These are phyloP conservation scores for Amanita polypyramis DNA, from an alignment of 768 basidiomycete genomes.

Conservation along the genomic window DNA sequence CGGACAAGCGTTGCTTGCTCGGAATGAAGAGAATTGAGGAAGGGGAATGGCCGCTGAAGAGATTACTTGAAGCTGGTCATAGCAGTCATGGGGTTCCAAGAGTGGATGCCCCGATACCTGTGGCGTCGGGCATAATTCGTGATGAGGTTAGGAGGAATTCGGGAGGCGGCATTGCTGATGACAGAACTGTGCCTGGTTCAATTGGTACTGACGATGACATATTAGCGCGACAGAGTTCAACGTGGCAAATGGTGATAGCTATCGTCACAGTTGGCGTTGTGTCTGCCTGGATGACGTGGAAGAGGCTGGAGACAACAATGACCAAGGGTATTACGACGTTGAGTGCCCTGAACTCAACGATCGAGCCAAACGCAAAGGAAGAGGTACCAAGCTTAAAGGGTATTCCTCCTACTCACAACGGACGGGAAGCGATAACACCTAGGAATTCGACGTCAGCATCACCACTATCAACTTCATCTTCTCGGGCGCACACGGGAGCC, in stretches of 20 bases:
- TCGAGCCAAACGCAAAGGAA: not conserved
- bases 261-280: slow-evolving; percentile 10
- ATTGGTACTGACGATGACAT: not conserved
- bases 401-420: not conserved
- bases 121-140: not conserved
- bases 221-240: not conserved
- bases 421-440: too few relatives aligned
- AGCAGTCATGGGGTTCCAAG: not conserved
- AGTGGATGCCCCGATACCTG: not conserved
- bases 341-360: not conserved
- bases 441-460: not conserved
- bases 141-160: slow-evolving; percentile 3
- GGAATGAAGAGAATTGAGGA: slow-evolving; percentile 8
- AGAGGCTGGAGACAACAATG: slow-evolving; percentile 4
- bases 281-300: slow-evolving; percentile 12
- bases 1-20: slow-evolving; percentile 3
- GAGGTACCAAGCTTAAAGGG: not conserved
- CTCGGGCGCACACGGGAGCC: not conserved
- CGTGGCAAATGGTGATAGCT: slow-evolving; percentile 9
- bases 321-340: slow-evolving; percentile 4
- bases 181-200: slow-evolving; percentile 5
- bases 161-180: slow-evolving; percentile 6
- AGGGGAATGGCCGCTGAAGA: slow-evolving; percentile 10
- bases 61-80: slow-evolving; percentile 4
- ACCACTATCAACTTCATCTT: not conserved